Conservation (phyloP, 2,329 filamentous ascomycete genomes). For the Waltergamsia citrina region DNA sequence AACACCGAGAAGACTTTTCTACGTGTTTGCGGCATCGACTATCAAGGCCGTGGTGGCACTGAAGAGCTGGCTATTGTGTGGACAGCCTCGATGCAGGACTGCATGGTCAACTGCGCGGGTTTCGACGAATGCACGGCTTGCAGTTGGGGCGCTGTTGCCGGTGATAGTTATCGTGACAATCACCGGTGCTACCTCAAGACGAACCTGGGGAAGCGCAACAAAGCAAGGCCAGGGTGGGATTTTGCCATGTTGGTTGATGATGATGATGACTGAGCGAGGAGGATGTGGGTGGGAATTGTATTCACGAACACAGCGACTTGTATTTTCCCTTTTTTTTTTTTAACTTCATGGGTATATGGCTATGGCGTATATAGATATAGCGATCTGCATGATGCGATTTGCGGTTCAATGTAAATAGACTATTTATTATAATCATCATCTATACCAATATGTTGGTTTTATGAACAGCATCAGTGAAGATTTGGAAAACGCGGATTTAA, state of each 20-base stretch:
- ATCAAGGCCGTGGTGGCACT: conserved; percentile 19
- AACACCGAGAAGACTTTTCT: conserved; percentile 29
- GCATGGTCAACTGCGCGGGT: conserved; percentile 32
- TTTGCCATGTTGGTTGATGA: conserved; percentile 34
- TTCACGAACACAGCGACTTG: background rate
- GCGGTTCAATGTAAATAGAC: too few relatives aligned
- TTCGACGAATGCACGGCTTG: conserved; percentile 28
- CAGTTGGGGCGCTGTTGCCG: conserved; percentile 32
- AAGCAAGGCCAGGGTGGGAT: conserved; percentile 26
- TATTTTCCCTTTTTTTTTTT: background rate
- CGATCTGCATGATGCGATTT: too few relatives aligned
- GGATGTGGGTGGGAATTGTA: too few relatives aligned
- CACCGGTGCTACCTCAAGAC: conserved; percentile 35
- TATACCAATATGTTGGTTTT: too few relatives aligned
- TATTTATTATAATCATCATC: too few relatives aligned
- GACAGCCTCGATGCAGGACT: conserved; percentile 29
- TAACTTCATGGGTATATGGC: too few relatives aligned
- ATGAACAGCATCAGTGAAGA: too few relatives aligned
- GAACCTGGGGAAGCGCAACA: conserved; percentile 19
- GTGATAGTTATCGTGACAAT: conserved; percentile 22
- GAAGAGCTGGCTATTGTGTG: conserved; percentile 22
- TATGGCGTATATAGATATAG: too few relatives aligned
- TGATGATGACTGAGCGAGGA: too few relatives aligned
- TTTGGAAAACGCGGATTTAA: too few relatives aligned
- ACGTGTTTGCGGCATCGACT: conserved; percentile 36